Evolutionary conservation across 352 stramenopile species (phyloP), one percentile per base, ranked within the genome.

Genomic region (Blastocystis sp.): DNA sequence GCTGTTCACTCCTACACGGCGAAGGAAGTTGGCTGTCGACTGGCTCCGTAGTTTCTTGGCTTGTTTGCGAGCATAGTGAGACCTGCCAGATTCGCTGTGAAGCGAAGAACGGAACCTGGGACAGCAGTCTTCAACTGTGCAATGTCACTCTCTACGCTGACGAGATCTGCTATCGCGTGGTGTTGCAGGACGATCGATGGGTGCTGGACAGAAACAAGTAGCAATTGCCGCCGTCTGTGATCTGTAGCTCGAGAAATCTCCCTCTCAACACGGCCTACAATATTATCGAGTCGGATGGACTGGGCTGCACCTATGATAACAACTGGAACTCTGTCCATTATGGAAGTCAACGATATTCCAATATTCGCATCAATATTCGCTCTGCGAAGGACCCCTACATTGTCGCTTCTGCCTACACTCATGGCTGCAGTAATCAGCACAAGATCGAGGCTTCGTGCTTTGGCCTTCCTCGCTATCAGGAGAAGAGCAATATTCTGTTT

Each of bases 241-340:
- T 26, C 50, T 37, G n/a, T 84, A 84, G 73, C n/a, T 34, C 47
- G 20, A 50, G 62, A 55, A 84, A 84, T n/a, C 73, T 84, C 20
- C 73, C 73, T 47, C 18, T 23, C 23, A 84, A 84, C 50, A 66
- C 47, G 26, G 53, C 34, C n/a, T 84, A 66, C 39, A 54, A 20
- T 13, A 53, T 84, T 15, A 50, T 64, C 20, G 43, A 47, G 9
- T 84, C 73, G 8, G 73, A 84, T 23, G 73, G 73, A 41, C 53
- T 84, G 39, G 73, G 73, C 20, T 84, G 73, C 56, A 53, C 59
- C 37, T 84, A 84, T 29, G 73, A 53, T 13, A 84, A 84, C 50
- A 84, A 84, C 73, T 84, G 73, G 73, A 84, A 84, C 39, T 84
- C 73, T 3, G 34, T 84, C 39, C 73, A 84, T 29, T 84, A 84